Conservation (phyloP, 2,329 filamentous ascomycete genomes). For the Erysiphe pulchra region DNA sequence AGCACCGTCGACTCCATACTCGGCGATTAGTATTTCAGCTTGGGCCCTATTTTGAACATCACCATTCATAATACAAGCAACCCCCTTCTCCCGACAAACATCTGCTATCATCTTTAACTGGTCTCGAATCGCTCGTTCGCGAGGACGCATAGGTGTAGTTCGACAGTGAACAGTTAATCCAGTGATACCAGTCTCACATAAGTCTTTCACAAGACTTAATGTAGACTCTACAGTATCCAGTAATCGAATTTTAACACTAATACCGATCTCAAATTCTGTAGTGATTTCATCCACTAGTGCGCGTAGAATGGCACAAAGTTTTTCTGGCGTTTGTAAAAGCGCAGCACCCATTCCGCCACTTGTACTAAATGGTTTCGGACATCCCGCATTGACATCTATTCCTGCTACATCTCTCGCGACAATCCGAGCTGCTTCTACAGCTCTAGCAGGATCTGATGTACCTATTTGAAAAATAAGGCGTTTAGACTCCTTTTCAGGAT, state of each 20-base stretch:
- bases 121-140: constrained; percentile 63
- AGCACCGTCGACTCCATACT: constrained; percentile 73
- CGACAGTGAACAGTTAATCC: constrained; percentile 87
- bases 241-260: constrained; percentile 89
- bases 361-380: constrained; percentile 89
- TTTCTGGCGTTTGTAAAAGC: constrained; percentile 62
- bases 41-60: constrained; percentile 59
- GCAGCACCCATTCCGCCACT: constrained; percentile 88
- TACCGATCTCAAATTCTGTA: constrained; percentile 60
- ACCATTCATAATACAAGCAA: constrained; percentile 88
- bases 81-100: constrained; percentile 59
- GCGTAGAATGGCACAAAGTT: constrained; percentile 57
- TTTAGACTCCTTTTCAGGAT: constrained; percentile 48
- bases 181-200: constrained; percentile 73
- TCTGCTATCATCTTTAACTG: constrained; percentile 65
- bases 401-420: constrained; percentile 74
- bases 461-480: constrained; percentile 80
- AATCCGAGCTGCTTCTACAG: constrained; percentile 60
- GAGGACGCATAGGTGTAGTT: constrained; percentile 81
- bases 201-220: constrained; percentile 45
- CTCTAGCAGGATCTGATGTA: constrained; percentile 56
- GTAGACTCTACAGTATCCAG: constrained; percentile 56
- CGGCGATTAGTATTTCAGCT: constrained; percentile 40
- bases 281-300: constrained; percentile 58
- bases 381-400: constrained; percentile 96